Evolutionary conservation across 805 yeast genomes (phyloP), one percentile per base, ranked within the genome.

Genomic region (Spathaspora arborariae): DNA sequence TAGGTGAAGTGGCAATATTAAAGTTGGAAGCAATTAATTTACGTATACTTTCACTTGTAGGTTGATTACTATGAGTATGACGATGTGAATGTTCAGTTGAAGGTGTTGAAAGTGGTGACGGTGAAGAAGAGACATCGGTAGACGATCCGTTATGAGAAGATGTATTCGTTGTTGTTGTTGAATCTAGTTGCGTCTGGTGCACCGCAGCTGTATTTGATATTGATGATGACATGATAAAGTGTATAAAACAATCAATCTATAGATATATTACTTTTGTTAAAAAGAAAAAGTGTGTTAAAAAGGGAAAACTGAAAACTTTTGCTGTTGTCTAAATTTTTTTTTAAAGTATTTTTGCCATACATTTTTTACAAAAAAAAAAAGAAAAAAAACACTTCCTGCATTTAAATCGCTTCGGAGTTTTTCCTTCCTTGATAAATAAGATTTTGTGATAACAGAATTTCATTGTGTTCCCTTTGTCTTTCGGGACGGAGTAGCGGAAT

Each of bases 41-140:
- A 3, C 50, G 47, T 39, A 47, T 47, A 20, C 46, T 42, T 41
- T 47, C 50, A 40, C 41, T 45, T 3, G 43, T 41, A 3, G 41
- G 30, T 13, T 36, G 24, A 7, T 36, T 18, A 39, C 36, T 41
- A 42, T 34, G 45, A 13, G n/a, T 10, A 18, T n/a, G 42, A n/a
- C 22, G 45, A 5, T 33, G 42, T 6, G 41, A 16, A 9, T 40
- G 43, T 40, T 10, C n/a, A 3, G 5, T 18, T 40, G n/a, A 10
- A 13, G 20, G 36, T 8, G 43, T 13, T 4, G 39, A 37, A 37
- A 37, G 39, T 11, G 34, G 43, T 11, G 43, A 24, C 18, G 36
- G 27, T 10, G 27, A 37, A 22, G 40, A 37, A 13, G 40, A 30
- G 6, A 30, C 35, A 30, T 30, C 35, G 40, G 40, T 16, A 13